Conservation (phyloP, 768 basidiomycete genomes). For the Lentinus tigrinus region DNA sequence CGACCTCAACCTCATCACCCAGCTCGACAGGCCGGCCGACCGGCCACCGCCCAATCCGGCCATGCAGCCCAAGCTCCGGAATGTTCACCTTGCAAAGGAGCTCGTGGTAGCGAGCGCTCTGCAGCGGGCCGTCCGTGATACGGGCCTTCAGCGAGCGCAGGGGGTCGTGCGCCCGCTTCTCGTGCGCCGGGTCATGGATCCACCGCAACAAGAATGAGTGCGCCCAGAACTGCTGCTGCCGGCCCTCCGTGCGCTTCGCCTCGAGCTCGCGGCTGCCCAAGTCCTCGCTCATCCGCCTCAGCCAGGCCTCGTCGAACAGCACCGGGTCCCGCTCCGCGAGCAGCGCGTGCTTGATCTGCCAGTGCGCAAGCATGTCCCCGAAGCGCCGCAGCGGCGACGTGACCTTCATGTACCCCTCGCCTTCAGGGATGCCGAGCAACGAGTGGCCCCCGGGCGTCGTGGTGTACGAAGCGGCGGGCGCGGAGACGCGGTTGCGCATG, state of each 20-base stretch:
- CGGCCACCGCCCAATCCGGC: neutral
- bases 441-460: conserved; percentile 64
- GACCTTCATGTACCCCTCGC: conserved; percentile 78
- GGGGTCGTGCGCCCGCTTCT: conserved; percentile 26
- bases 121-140: neutral
- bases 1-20: conserved; percentile 3
- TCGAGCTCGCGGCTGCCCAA: conserved; percentile 37
- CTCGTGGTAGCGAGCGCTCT: neutral
- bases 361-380: conserved; percentile 79
- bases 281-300: conserved; percentile 43
- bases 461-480: conserved; percentile 42
- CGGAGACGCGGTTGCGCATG: conserved; percentile 32
- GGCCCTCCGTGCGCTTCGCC: conserved; percentile 29
- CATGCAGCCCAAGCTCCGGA: conserved; percentile 11
- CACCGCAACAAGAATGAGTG: conserved; percentile 39
- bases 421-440: conserved; percentile 63
- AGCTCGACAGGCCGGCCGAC: neutral
- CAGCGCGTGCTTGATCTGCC: conserved; percentile 87
- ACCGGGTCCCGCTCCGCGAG: conserved; percentile 37
- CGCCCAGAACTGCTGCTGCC: conserved; percentile 41
- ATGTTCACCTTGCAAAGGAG: conserved; percentile 2
- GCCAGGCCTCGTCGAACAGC: conserved; percentile 44
- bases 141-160: conserved; percentile 27
- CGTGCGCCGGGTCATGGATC: conserved; percentile 25
- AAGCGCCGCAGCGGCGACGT: conserved; percentile 91